Evolutionary conservation across 78 protist species (phyloP).

Genomic region (Speleostelium caveatum): DNA sequence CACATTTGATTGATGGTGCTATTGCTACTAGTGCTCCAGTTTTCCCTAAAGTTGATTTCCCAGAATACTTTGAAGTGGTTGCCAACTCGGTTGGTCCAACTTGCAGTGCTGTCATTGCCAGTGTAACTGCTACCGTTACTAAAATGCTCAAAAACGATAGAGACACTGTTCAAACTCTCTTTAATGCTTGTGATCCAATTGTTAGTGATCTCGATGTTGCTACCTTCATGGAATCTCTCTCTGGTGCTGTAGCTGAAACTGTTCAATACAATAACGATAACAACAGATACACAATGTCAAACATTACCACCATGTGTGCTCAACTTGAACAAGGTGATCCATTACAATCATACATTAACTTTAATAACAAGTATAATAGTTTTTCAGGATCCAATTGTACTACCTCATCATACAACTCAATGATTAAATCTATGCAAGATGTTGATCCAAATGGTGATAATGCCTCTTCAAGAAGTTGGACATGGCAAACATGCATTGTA

Average conservation of each 20-base stretch:
- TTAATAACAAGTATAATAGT: constrained; percentile 42
- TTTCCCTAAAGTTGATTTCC: constrained; percentile 73
- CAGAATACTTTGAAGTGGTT: constrained; percentile 78
- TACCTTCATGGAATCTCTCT: constrained; percentile 62
- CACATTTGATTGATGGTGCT: constrained; percentile 37
- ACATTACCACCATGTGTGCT: constrained; percentile 12
- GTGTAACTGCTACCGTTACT: constrained; percentile 45
- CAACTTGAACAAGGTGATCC: constrained; percentile 30
- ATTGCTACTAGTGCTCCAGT: constrained; percentile 85
- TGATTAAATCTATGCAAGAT: constrained; percentile 9
- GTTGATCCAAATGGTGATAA: constrained; percentile 3
- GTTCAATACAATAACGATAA: constrained; percentile 75
- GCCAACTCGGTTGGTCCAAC: constrained; percentile 61
- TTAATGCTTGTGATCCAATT: constrained; percentile 49
- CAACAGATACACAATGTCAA: no score
- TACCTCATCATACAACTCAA: constrained; percentile 11
- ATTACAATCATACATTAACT: constrained; percentile 29
- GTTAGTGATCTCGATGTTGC: constrained; percentile 47
- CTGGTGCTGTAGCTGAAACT: constrained; percentile 68
- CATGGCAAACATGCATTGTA: constrained; percentile 37
- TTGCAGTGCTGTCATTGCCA: constrained; percentile 57
- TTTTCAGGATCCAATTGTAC: constrained; percentile 51
- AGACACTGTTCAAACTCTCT: constrained; percentile 20
- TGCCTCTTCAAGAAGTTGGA: constrained; percentile 55
- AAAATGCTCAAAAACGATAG: constrained; percentile 18